Percentiles rank a stretch among this genome's conserved stretches.
Evolutionary conservation across 768 basidiomycete species (phyloP).

Genomic region (Mycena vulgaris): DNA sequence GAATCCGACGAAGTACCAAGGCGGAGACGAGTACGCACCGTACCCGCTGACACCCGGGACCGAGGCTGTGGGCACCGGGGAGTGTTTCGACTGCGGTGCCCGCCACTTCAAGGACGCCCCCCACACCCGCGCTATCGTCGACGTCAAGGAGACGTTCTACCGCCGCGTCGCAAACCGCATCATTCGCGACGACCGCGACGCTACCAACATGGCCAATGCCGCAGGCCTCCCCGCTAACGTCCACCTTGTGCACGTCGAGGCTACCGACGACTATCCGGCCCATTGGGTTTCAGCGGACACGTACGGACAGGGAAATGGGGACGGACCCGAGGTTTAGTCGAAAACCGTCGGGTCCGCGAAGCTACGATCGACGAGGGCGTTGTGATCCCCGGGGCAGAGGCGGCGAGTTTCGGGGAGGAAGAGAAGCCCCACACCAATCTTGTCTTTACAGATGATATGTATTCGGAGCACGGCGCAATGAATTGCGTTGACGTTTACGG

Average conservation of each 20-base stretch:
- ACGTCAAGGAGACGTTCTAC: slow-evolving; percentile 6
- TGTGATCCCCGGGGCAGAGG: slow-evolving; percentile 15
- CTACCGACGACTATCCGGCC: slow-evolving; percentile 9
- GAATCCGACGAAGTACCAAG: neutral
- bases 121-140: slow-evolving; percentile 16
- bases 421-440: slow-evolving; percentile 15
- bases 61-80: slow-evolving; percentile 24
- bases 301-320: slow-evolving; percentile 18
- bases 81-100: slow-evolving; percentile 33
- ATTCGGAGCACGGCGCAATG: slow-evolving; percentile 11
- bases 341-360: slow-evolving; percentile 18
- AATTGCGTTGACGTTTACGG: slow-evolving; percentile 13
- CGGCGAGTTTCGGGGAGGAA: slow-evolving; percentile 15
- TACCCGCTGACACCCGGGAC: slow-evolving; percentile 35
- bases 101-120: neutral
- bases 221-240: slow-evolving; percentile 5
- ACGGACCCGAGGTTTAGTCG: slow-evolving; percentile 25
- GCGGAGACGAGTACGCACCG: slow-evolving; percentile 26
- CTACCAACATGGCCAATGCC: slow-evolving; percentile 17
- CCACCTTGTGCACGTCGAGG: slow-evolving; percentile 15
- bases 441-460: slow-evolving; percentile 11
- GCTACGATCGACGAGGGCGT: neutral
- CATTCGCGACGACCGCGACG: slow-evolving; percentile 35
- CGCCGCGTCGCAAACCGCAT: slow-evolving; percentile 21
- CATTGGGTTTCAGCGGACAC: slow-evolving; percentile 6